Conservation (phyloP, 345 rosid genomes). For the Hevea brasiliensis region DNA sequence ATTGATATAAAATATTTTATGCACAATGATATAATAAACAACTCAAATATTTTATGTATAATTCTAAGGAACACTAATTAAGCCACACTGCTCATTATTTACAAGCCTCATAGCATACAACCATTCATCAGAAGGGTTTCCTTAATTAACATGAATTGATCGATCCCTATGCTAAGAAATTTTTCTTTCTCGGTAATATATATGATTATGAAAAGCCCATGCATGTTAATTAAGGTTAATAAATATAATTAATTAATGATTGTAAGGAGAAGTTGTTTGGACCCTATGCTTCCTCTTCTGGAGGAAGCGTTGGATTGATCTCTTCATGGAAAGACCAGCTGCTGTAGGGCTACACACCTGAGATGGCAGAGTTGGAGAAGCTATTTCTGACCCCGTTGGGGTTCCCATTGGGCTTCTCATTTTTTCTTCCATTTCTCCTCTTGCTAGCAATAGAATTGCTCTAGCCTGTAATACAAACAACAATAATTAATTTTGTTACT, state of each 20-base stretch:
- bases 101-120: neutral
- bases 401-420: neutral
- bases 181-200: too few relatives aligned
- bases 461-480: constrained; percentile 37
- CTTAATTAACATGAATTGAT: too few relatives aligned
- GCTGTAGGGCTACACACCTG: constrained; percentile 21
- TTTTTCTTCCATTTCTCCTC: constrained; percentile 24
- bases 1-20: too few relatives aligned
- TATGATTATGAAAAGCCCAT: too few relatives aligned
- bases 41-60: too few relatives aligned
- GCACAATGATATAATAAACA: too few relatives aligned
- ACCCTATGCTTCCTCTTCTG: constrained; percentile 35
- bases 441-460: constrained; percentile 30
- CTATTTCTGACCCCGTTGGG: neutral
- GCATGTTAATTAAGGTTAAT: too few relatives aligned
- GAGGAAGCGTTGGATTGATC: constrained; percentile 43
- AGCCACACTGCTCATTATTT: too few relatives aligned
- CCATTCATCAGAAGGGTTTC: neutral
- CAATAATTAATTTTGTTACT: too few relatives aligned
- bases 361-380: neutral
- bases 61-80: too few relatives aligned
- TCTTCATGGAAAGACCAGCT: constrained; percentile 33
- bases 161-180: too few relatives aligned
- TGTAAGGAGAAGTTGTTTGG: constrained; percentile 19
- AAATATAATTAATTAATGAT: neutral